Conservation (phyloP, 495 filamentous ascomycete species). For the Penicillium parvum region DNA sequence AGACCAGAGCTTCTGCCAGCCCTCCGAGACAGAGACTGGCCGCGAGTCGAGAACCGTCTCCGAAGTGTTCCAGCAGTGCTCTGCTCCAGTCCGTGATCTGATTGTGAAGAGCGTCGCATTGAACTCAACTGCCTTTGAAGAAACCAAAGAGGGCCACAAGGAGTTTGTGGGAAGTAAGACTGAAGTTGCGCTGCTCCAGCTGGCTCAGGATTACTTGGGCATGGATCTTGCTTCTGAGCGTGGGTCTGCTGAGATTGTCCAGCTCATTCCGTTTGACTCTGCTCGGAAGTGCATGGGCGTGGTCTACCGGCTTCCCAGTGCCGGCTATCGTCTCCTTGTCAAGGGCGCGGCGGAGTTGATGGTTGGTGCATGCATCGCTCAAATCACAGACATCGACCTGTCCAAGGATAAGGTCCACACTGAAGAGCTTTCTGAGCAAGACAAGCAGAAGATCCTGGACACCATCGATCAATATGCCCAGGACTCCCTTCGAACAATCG, state of each 20-base stretch:
- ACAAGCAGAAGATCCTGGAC: constrained; percentile 27
- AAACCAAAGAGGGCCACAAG: constrained; percentile 50
- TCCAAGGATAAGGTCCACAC: constrained; percentile 31
- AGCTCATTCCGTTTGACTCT: constrained; percentile 67
- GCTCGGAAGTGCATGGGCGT: constrained; percentile 65
- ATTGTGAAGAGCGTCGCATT: constrained; percentile 57
- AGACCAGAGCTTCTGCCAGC: constrained; percentile 47
- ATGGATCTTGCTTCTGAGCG: constrained; percentile 60
- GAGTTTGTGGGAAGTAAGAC: constrained; percentile 68
- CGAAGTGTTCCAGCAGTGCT: constrained; percentile 36
- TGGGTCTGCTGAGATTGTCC: constrained; percentile 53
- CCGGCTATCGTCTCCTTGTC: constrained; percentile 58
- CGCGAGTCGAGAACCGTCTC: constrained; percentile 17
- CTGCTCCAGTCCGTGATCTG: constrained; percentile 40
- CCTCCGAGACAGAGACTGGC: constrained; percentile 19
- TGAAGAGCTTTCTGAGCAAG: constrained; percentile 29
- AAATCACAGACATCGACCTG: constrained; percentile 23
- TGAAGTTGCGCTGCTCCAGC: constrained; percentile 61
- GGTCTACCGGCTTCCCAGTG: constrained; percentile 52
- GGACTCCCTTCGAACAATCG: constrained; percentile 60
- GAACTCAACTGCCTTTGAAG: constrained; percentile 66
- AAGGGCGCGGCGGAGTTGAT: constrained; percentile 69
- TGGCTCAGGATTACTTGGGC: constrained; percentile 58
- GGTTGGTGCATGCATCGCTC: constrained; percentile 46
- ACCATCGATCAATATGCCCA: constrained; percentile 54